Evolutionary conservation across 345 rosid species (phyloP), one percentile per base, ranked within the genome.

Genomic region (Excoecaria cochinchinensis): DNA sequence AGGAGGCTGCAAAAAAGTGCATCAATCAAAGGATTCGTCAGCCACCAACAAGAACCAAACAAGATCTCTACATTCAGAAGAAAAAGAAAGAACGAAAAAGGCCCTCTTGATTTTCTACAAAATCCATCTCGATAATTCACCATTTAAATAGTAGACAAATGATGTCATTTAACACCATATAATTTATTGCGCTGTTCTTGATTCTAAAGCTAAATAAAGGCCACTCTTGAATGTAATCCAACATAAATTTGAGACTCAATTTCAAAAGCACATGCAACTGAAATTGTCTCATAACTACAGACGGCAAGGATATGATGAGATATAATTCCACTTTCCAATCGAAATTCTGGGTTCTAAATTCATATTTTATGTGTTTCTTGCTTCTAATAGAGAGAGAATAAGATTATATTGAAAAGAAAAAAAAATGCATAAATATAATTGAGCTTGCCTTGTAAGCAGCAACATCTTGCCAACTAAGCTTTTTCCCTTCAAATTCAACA

Each of bases 381-480:
- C 72, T 67, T 58, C 74, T 13, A 19, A 46, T 53, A 36, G 40
- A 57, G 47, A 12, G 16, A 15, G 19, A 19, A 62, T 59, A 15
- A 74, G 4, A 17, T 39, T 62, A 55, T 48, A 8, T 47, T 50
- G 51, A 56, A 58, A 67, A 61, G 57, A 46, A 52, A 14, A 58
- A 67, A 61, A 52, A 46, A 52, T 10, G 74, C 42, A 58, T 17
- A 9, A 57, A 21, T 5, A 40, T 55, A 62, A 74, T 24, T 61
- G 75, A 72, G 79, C 76, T 63, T 88, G 81, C 99, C 91, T 88
- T 92, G 78, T 93, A 93, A 72, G 90, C 79, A 74, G 97, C 98
- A 74, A 93, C 89, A 77, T 95, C 98, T 85, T 91, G 94, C 98
- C 98, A 95, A 71, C 83, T 81, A 71, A 95, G 91, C 76, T 85